Evolutionary conservation across 2,329 filamentous ascomycete species (phyloP), one percentile per base, ranked within the genome.

Genomic region (Harringtonia aguacate): DNA sequence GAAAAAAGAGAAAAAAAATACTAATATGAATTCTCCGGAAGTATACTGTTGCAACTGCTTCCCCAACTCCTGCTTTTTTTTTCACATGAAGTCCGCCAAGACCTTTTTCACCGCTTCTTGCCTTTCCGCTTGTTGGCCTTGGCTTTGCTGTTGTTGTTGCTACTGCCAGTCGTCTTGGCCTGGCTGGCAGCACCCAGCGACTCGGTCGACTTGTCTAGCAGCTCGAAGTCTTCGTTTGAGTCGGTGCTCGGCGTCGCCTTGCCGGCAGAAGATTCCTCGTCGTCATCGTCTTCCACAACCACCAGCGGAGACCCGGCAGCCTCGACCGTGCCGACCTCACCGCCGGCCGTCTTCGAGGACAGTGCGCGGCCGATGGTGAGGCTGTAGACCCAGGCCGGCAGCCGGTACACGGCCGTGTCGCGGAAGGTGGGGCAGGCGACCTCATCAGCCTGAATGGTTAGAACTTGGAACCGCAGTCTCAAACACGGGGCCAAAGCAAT

Each of bases 361-460:
- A 79, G 51, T 44, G 75, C 57, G 35, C 73, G 72, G 44, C 75
- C 73, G 35, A 73, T 50, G 6, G 72, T 73, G 46, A 68, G 66
- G 43, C 63, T 70, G 66, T 83, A 92, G 45, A 77, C 59, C 76
- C 81, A 94, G 44, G 81, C 58, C 1, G 92, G 92, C 6, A 94
- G 67, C 43, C 83, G 82, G 62, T 84, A 77, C 36, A 97, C 73
- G 48, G 88, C 80, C 0, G 92, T 98, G 58, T 97, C 85, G 50
- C 66, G 75, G 61, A 95, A 66, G 4, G 81, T 84, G 1, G 92
- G 92, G 52, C 73, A 69, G 36, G 75, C 71, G 48, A 98, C 81
- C 61, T 95, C 87, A 47, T 88, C 77, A 56, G 79, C 78, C 85
- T 90, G 50, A 2, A 13, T 27, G 9, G 22, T 30, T 21, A 30